These are phyloP conservation scores for Metschnikowia hibisci DNA, from an alignment of 805 yeast species.

Conservation along the genomic window DNA sequence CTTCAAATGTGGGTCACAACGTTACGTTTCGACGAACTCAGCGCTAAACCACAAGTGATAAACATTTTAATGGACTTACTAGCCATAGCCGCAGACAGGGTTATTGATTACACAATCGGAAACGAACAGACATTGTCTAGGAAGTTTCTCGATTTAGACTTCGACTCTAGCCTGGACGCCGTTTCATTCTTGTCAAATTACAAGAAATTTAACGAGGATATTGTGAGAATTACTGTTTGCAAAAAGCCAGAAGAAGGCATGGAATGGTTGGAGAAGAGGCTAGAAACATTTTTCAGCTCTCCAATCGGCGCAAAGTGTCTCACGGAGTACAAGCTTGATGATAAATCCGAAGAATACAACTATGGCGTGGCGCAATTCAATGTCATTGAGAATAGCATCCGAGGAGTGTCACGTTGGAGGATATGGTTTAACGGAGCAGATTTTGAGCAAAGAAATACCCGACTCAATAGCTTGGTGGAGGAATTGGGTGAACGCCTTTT, in stretches of 20 bases:
- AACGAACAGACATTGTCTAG: conserved; percentile 63
- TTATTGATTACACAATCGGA: conserved; percentile 66
- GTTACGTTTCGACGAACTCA: conserved; percentile 72
- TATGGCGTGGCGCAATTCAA: conserved; percentile 79
- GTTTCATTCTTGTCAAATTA: conserved; percentile 74
- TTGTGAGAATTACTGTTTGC: conserved; percentile 83
- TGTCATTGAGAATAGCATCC: conserved; percentile 81
- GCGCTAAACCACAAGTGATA: conserved; percentile 53
- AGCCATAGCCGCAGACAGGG: conserved; percentile 71
- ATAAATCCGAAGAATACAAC: conserved; percentile 61
- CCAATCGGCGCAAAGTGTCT: conserved; percentile 64
- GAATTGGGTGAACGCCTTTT: conserved; percentile 70
- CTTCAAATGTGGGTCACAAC: conserved; percentile 93
- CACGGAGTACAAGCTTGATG: conserved; percentile 50
- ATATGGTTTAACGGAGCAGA: conserved; percentile 73
- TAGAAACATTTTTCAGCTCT: conserved; percentile 70
- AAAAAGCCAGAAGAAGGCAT: conserved; percentile 78
- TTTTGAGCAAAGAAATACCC: conserved; percentile 48
- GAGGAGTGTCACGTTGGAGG: conserved; percentile 94
- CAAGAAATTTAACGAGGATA: conserved; percentile 82
- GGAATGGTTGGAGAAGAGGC: conserved; percentile 71
- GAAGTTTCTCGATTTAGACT: conserved; percentile 74
- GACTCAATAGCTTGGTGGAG: conserved; percentile 56
- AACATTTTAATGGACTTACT: conserved; percentile 62
- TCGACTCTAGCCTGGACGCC: conserved; percentile 80